Conservation (phyloP, 176 grass and related monocot species). For the Hsuehochloa calcarea region DNA sequence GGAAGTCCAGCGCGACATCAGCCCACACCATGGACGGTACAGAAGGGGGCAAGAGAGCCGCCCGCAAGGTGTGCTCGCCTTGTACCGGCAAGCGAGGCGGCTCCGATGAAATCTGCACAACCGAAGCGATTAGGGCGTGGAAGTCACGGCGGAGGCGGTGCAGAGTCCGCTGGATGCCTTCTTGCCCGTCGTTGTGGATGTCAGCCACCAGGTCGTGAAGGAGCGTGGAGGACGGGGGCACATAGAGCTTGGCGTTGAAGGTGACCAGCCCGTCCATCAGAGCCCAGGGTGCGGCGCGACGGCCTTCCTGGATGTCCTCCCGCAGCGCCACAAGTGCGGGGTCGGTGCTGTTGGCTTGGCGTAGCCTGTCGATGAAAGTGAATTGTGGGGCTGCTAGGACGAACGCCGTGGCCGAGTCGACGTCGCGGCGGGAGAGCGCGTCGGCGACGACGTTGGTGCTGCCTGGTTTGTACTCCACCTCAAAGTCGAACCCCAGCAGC, state of each 20-base stretch:
- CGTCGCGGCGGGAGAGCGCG: not conserved
- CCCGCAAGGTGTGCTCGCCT: rapidly evolving
- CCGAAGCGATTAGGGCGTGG: no score
- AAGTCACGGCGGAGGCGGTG: not conserved
- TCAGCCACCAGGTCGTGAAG: not conserved
- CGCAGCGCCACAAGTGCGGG: rapidly evolving
- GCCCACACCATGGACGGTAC: not conserved
- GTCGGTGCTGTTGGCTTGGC: not conserved
- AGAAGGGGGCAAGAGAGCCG: no score
- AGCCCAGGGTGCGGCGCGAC: no score
- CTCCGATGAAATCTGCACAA: rapidly evolving
- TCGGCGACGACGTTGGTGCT: not conserved
- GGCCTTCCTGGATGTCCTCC: not conserved
- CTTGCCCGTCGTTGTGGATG: not conserved
- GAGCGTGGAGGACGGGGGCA: no score
- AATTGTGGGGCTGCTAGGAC: no score
- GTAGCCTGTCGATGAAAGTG: not conserved
- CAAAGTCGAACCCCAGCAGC: no score
- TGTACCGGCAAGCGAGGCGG: no score
- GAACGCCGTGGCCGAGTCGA: not conserved
- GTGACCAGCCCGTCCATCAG: no score
- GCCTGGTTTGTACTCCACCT: no score
- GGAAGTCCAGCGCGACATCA: not conserved
- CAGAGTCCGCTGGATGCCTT: not conserved
- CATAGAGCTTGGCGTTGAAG: no score